phyloP scores from a whole-genome alignment of 1,284 basidiomycete species.

The Ustilago cynodontis region DNA sequence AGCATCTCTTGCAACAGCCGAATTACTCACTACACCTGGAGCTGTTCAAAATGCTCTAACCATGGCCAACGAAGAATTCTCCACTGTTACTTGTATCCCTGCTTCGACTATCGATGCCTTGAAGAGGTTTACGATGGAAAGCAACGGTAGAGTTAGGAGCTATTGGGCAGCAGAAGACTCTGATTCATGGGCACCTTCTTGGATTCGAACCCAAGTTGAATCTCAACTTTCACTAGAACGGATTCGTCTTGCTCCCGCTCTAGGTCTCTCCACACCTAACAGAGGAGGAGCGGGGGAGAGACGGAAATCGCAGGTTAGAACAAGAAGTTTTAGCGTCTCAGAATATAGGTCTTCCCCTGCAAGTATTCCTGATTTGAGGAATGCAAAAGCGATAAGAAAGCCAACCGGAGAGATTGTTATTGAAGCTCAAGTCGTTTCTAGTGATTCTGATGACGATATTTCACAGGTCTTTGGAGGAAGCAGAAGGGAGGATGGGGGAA shows the following conservation, averaged over 20 bases:
- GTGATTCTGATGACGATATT: slow-evolving; percentile 22
- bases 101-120: slow-evolving; percentile 24
- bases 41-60: slow-evolving; percentile 47
- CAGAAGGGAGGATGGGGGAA: not conserved
- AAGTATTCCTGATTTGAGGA: slow-evolving; percentile 22
- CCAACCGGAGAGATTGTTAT: slow-evolving; percentile 53
- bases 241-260: slow-evolving; percentile 20
- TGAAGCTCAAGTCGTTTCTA: slow-evolving; percentile 33
- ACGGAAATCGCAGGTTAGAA: slow-evolving; percentile 16
- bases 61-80: slow-evolving; percentile 60
- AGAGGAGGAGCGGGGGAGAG: not conserved
- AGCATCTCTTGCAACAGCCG: slow-evolving; percentile 42
- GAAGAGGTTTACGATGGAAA: slow-evolving; percentile 9
- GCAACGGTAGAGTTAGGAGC: slow-evolving; percentile 5
- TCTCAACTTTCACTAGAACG: slow-evolving; percentile 25
- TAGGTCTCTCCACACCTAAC: not conserved
- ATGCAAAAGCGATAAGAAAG: slow-evolving; percentile 39
- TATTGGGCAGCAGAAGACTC: slow-evolving; percentile 34
- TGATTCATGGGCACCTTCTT: slow-evolving; percentile 50
- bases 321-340: slow-evolving; percentile 38
- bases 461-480: not conserved
- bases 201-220: slow-evolving; percentile 52
- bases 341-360: slow-evolving; percentile 35
- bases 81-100: slow-evolving; percentile 31
- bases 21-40: slow-evolving; percentile 43